Conservation (phyloP, 2,329 filamentous ascomycete species). For the Aschersonia sp. region DNA sequence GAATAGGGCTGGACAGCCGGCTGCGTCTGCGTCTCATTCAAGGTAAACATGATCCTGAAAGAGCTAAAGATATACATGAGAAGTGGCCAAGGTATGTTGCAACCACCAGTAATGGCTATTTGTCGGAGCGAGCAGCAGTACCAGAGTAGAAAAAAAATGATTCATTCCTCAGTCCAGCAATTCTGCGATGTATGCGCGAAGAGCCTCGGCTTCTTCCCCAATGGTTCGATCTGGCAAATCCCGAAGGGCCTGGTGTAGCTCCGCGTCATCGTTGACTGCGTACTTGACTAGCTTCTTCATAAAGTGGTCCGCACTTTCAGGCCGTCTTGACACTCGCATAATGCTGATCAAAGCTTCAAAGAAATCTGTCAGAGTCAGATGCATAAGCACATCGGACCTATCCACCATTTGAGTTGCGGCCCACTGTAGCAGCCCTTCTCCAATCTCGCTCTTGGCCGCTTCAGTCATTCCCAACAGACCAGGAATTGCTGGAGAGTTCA, state of each 20-base stretch:
- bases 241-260: slow-evolving; percentile 22
- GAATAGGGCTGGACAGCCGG: no score
- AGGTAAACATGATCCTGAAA: no score
- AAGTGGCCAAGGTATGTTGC: no score
- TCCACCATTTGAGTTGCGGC: slow-evolving; percentile 37
- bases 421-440: slow-evolving; percentile 32
- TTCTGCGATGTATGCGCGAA: slow-evolving; percentile 28
- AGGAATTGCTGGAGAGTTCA: slow-evolving; percentile 22
- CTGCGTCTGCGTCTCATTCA: no score
- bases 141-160: no score
- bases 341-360: slow-evolving; percentile 35
- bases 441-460: slow-evolving; percentile 8
- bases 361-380: slow-evolving; percentile 36
- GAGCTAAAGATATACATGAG: no score
- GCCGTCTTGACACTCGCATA: slow-evolving; percentile 26
- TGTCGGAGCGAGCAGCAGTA: no score
- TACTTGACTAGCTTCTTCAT: slow-evolving; percentile 24
- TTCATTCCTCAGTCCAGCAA: slow-evolving; percentile 16
- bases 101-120: no score
- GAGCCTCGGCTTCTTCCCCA: slow-evolving; percentile 33
- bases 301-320: slow-evolving; percentile 18
- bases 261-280: slow-evolving; percentile 23
- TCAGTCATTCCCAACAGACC: slow-evolving; percentile 14
- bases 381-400: slow-evolving; percentile 32
- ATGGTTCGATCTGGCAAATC: slow-evolving; percentile 32